These are phyloP conservation scores for Arabidopsis suecica DNA, from an alignment of 345 rosid genomes.

Conservation along the genomic window DNA sequence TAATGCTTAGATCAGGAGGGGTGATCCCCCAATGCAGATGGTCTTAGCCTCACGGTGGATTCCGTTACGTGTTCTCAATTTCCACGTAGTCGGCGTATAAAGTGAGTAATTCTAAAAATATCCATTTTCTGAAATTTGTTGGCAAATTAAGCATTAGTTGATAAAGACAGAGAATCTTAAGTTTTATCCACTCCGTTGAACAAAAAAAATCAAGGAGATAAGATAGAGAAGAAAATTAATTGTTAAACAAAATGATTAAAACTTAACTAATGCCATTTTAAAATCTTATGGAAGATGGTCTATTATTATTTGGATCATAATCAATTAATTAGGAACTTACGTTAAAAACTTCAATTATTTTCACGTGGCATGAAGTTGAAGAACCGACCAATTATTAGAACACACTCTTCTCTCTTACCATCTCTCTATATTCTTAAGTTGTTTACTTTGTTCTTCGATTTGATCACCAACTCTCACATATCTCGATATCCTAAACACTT, in stretches of 20 bases:
- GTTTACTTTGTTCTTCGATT: conserved; percentile 1
- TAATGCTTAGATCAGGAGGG: too few species aligned
- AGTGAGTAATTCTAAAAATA: background rate
- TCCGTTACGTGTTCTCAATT: conserved; percentile 37
- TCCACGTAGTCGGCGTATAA: conserved; percentile 3
- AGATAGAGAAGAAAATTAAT: background rate
- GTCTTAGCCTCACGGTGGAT: conserved; percentile 28
- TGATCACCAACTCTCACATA: conserved; percentile 22
- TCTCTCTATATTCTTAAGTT: conserved; percentile 10
- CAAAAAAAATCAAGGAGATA: background rate
- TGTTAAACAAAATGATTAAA: conserved; percentile 20
- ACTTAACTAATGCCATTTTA: background rate
- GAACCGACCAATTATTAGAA: conserved; percentile 36
- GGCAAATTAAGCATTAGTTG: background rate
- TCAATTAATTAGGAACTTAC: conserved; percentile 26
- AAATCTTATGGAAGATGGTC: background rate
- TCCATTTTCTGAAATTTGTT: background rate
- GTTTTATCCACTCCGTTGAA: conserved; percentile 20
- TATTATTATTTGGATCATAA: background rate
- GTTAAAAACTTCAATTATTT: conserved; percentile 11
- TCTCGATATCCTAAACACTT: background rate
- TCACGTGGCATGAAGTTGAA: conserved; percentile 36
- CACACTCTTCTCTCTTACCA: conserved; percentile 37
- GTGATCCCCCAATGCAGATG: too few species aligned
- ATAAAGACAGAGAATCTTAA: background rate